Base-by-base conservation (phyloP, 441 rosid species). In the Gossypium trilobum region DNA sequence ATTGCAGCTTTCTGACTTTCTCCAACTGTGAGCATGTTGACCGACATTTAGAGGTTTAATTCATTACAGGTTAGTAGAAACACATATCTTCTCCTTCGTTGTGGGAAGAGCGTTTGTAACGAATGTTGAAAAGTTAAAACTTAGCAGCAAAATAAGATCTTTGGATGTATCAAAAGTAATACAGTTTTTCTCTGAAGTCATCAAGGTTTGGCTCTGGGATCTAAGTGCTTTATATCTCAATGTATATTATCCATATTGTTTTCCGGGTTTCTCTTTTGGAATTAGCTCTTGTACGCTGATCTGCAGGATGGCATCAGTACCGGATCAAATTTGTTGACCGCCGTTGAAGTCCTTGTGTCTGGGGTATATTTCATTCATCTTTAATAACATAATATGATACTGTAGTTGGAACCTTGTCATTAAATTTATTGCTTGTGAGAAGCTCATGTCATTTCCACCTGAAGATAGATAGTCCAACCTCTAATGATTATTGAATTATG, bases 91-190 rank as follows among this genome's bases (percentile, higher is more conserved):
- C 89, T 93, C 93, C 59, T 96, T 96, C 83, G 99, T 93, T 78
- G 91, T 96, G 82, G 99, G 99, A 87, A 87, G 99, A 89, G 99
- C 98, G 55, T 96, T 93, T 90, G 99, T 93, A 74, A 87, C 97
- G 52, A 98, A 91, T 82, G 82, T 93, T 62, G 99, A 90, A 82
- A 96, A 96, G 90, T 87, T 96, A 85, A 96, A 93, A 81, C 87
- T 96, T 74, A 80, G 91, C 86, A 89, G 90, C 89, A 91, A 90
- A 89, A 83, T 87, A 75, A 89, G 93, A 83, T 85, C 96, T 75
- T 76, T 96, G 91, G 88, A 88, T 86, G 87, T 84, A 77, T 80
- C 67, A 58, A 85, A 82, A 80, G 81, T 93, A 73, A 78, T 93
- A 75, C 84, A 74, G 79, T 96, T 86, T 80, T 93, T 96, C 83